Evolutionary conservation across 345 rosid genomes (phyloP), one percentile per base, ranked within the genome.

Genomic region (Aquilaria malaccensis): DNA sequence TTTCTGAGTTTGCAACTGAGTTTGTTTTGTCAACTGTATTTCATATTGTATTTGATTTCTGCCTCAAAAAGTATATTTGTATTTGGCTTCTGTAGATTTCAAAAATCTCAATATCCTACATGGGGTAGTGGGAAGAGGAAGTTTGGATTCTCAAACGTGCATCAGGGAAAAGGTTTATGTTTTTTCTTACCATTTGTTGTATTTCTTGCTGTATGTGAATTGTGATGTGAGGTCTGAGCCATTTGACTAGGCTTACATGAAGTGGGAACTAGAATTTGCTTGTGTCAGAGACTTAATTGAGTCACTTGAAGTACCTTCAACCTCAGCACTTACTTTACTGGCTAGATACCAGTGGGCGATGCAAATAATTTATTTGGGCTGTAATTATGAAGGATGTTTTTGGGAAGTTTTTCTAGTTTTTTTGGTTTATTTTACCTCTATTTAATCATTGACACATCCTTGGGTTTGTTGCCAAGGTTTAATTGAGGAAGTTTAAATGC

Each of bases 151-250:
- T 56, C 73, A 58, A 77, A 75, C 69, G 75, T 65, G 68, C 68
- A 56, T 47, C 69, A 2, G 54, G 81, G 80, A 30, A 78, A 77
- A 82, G 91, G 96, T 87, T 60, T 56, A 80, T 74, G 45, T 11
- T 52, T 37, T 37, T 37, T 37, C 43, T 9, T 37, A 37, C 43
- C 43, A 37, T 37, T 63, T 65, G 14, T 15, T 50, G 15, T 54
- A 22, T 22, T 22, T 22, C 22, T 22, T 22, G 41, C 58, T 55
- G 50, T 52, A 53, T 56, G 30, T 49, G 1, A 33, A 58, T 62
- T 15, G 48, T 33, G 50, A 53, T 62, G 15, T 51, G 45, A n/a
- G 7, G 41, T n/a, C 29, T 30, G 53, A 45, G 4, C 49, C 30
- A 45, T 31, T 56, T 31, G 9, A 56, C 14, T 22, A 22, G 22